Percentiles rank a stretch among this genome's conserved stretches.
Evolutionary conservation across 1,284 basidiomycete genomes (phyloP).

Genomic region (Microbotryomycetes sp.): DNA sequence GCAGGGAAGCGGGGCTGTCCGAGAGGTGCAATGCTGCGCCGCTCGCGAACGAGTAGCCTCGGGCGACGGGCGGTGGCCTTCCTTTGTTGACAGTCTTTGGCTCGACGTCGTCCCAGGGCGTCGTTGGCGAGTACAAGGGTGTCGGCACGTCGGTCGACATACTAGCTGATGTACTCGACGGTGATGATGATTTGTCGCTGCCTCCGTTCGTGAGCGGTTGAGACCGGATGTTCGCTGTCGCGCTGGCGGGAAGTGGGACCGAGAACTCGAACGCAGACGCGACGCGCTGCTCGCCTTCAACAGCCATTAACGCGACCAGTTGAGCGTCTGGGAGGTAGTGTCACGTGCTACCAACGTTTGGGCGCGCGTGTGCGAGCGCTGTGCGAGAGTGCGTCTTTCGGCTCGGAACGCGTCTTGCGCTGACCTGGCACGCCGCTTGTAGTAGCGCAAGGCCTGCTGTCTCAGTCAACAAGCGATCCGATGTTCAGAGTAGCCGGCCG

Average conservation of each 20-base stretch:
- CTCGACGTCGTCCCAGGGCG: not conserved
- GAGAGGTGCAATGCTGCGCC: not conserved
- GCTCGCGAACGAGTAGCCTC: not conserved
- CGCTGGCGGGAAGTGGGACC: not conserved
- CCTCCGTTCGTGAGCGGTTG: not conserved
- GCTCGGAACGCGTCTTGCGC: too few relatives aligned
- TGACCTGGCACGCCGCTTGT: too few relatives aligned
- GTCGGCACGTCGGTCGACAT: not conserved
- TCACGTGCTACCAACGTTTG: too few relatives aligned
- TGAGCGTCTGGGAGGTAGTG: too few relatives aligned
- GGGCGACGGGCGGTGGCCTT: not conserved
- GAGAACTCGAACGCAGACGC: not conserved
- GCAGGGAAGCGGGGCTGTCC: not conserved
- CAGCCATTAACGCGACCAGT: too few relatives aligned
- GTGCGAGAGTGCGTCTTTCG: too few relatives aligned
- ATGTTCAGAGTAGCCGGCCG: too few relatives aligned
- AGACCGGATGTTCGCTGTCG: not conserved
- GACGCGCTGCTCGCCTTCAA: too few relatives aligned
- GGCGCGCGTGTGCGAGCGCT: too few relatives aligned
- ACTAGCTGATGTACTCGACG: not conserved
- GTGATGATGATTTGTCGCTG: not conserved
- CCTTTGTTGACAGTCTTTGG: not conserved
- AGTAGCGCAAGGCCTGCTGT: too few relatives aligned
- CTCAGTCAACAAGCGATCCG: too few relatives aligned
- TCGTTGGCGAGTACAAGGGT: not conserved